Evolutionary conservation across 2,329 filamentous ascomycete genomes (phyloP), one percentile per base, ranked within the genome.

Genomic region (Achaetomium macrosporum): DNA sequence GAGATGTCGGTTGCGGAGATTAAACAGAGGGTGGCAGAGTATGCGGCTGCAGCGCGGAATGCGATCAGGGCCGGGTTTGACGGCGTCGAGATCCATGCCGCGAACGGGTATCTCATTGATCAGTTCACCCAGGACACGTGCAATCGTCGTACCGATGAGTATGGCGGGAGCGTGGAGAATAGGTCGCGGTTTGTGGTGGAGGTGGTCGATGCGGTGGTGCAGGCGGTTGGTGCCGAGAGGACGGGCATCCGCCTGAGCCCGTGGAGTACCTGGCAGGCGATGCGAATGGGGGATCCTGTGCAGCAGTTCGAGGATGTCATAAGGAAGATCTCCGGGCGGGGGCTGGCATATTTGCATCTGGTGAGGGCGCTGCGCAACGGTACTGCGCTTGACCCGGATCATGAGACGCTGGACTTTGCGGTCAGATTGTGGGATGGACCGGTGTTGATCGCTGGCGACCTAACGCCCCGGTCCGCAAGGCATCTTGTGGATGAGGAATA

Each of bases 81-180:
- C 5, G 74, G 73, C 1, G 61, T 74, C 1, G 65, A 77, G 58
- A 65, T 77, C 13, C 75, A 77, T 45, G 74, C 63, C 6, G 75
- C 75, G 0, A 80, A 84, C 57, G 81, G 81, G 0, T 83, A 82
- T 60, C 69, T 84, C 1, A 64, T 84, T 0, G 71, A 76, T 7
- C 76, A 81, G 55, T 84, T 84, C 61, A 63, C 82, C 12, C 76
- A 73, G 1, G 68, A 72, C 4, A 73, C 69, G 20, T 74, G 71
- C 1, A 84, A 84, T 59, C 63, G 64, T 46, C 70, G 81, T 8
- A 76, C 72, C 0, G 81, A 84, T 55, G 63, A 68, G 5, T 84
- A 83, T 55, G 81, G 81, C 9, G 81, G 80, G 3, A 68, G 69
- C 6, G 64, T 79, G 1, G 66, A 66, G 42, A 77, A 76, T 37